Evolutionary conservation across 306 rosid species (phyloP), one percentile per base, ranked within the genome.

Genomic region (Spatholobus suberectus): DNA sequence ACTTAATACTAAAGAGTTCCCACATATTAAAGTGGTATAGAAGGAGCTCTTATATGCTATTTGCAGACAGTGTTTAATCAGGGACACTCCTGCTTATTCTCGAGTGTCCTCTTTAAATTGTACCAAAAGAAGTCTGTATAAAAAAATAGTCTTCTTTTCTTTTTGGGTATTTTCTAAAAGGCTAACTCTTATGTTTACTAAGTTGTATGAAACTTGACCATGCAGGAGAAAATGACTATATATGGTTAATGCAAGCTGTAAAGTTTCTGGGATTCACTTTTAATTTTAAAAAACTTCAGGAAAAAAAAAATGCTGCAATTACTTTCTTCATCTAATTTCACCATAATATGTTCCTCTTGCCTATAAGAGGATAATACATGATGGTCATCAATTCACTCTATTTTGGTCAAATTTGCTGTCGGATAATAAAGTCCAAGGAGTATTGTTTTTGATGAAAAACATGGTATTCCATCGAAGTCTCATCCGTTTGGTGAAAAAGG

Each of bases 61-160:
- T 77, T 81, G 49, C 75, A 26, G 78, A 58, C 47, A 68, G 35
- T 59, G 81, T 80, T 79, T 70, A 27, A 18, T 49, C 5, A 13
- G 80, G 80, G 83, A 79, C 85, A 82, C 83, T 24, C 38, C 29
- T 74, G 24, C 69, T 85, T 87, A 83, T 85, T 85, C 86, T 78
- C 43, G 32, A 73, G 88, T 84, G 90, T 84, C 83, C 90, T 57
- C 32, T 55, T 85, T 73, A 46, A 44, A 66, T 44, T 74, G 85
- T 81, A 78, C 34, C 62, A 51, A 51, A 67, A 59, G 14, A 72
- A 82, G 84, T 77, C 27, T 59, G 57, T 47, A 74, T 47, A 70
- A 73, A 76, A 54, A 52, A 26, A 20, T 23, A 5, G 12, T 67
- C 32, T 47, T 70, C 47, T 38, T 70, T 17, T 63, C 32, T 29